A percentile compares a stretch with the other conserved stretches of the same genome.
These are phyloP conservation scores for Pseudotulostoma volvatum DNA, from an alignment of 495 filamentous ascomycete species.

Conservation along the genomic window DNA sequence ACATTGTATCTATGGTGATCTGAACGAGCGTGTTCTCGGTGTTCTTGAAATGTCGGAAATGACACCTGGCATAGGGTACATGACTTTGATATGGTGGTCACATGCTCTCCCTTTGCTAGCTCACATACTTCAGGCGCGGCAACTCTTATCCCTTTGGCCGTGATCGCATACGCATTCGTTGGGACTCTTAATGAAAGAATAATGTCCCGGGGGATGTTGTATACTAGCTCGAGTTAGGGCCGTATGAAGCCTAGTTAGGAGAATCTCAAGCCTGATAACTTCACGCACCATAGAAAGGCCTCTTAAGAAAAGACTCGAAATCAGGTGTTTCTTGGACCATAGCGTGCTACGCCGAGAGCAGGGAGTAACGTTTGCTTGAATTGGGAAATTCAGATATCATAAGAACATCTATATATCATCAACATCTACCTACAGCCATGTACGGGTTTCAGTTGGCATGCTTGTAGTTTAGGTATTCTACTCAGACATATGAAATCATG, in stretches of 20 bases:
- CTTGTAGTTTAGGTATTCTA: too few species aligned
- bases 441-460: too few species aligned
- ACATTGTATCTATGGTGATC: constrained; percentile 90
- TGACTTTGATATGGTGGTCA: constrained; percentile 47
- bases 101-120: constrained; percentile 22
- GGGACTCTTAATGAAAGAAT: constrained; percentile 52
- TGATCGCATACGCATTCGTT: constrained; percentile 18
- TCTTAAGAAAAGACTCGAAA: constrained; percentile 39
- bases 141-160: constrained; percentile 13
- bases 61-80: constrained; percentile 66
- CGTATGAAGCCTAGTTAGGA: background rate
- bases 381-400: too few species aligned
- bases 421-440: too few species aligned
- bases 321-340: background rate
- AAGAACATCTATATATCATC: too few species aligned
- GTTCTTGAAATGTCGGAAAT: constrained; percentile 59
- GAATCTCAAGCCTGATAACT: constrained; percentile 6
- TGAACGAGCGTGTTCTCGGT: constrained; percentile 72
- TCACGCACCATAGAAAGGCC: constrained; percentile 45
- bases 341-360: too few species aligned
- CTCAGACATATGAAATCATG: too few species aligned
- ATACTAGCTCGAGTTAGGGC: constrained; percentile 40
- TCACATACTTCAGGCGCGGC: constrained; percentile 9
- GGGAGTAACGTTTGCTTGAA: too few species aligned
- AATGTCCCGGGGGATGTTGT: constrained; percentile 68